Base-by-base conservation (phyloP, 371 early-diverging fungal genomes). In the Syncephalastrum racemosum region DNA sequence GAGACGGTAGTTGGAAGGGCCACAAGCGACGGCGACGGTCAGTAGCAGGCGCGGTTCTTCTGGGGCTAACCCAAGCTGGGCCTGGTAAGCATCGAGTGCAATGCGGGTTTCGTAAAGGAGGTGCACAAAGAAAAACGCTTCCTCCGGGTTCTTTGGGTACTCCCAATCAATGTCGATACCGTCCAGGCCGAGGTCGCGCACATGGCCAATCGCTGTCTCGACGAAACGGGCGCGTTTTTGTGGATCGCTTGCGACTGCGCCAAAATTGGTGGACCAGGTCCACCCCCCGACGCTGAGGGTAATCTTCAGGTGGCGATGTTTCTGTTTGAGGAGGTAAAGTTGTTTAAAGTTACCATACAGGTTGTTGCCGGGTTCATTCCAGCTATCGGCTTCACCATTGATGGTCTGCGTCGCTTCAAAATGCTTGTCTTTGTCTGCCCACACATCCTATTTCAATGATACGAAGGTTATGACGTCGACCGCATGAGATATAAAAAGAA, bases 211-310 rank as follows among this genome's bases (percentile, higher is more conserved):
- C 18, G 88, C 77, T 1, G 81, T 75, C 14, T 68, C 59, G 16
- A 90, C 82, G 73, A 93, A 90, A 5, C 68, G 70, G 54, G 77
- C 64, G 24, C 91, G 71, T 50, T 76, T 77, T 7, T 65, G 67
- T 3, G 80, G 75, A 59, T 75, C 71, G 1, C 87, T 67, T 0
- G 83, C 82, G 42, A 94, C 90, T 0, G 75, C 75, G 2, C 91
- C 88, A 69, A 97, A 97, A 54, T 88, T 80, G 49, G 86, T 89
- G 2, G 91, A 90, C 84, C 85, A 88, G 3, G 90, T 86, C 94
- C 94, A 94, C 2, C 96, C 95, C 18, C 96, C 96, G 40, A 95
- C 82, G 49, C 91, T 88, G 1, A 93, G 77, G 1, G 84, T 79
- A 20, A 88, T 81, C 53, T 88, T 90, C 27, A 91, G 58, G 48